Base-by-base conservation (phyloP, 1,284 basidiomycete species). In the Ganoderma resinaceum region DNA sequence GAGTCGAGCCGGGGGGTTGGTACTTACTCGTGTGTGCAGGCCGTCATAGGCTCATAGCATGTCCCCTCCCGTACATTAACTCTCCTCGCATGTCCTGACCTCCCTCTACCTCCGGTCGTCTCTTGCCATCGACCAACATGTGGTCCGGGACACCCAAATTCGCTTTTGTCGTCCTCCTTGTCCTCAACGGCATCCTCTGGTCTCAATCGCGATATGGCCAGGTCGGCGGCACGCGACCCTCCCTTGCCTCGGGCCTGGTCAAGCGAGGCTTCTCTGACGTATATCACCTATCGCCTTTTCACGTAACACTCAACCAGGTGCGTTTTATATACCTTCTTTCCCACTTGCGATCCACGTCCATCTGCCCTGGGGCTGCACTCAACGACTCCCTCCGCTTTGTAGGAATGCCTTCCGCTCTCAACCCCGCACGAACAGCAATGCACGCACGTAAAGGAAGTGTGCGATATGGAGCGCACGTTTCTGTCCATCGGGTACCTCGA, bases 401-500 rank as follows among this genome's bases (percentile, higher is more conserved):
- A 73, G 69, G 61, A 70, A 71, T 73, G 71, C 49, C 70, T 66
- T 71, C 93, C 93, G 2, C 81, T 90, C 61, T 78, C 83, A 16
- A 79, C 89, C 42, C 86, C 88, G 0, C 62, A 80, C 7, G 76
- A 80, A n/a, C 79, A 86, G 20, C 93, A 95, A 79, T 95, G 93
- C 76, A 66, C 78, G 29, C 88, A 92, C 78, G 90, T 91, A 61
- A 76, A 77, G 38, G 79, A 85, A 3, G 72, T 77, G 29, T 95
- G 93, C 77, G 82, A 85, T 1, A 72, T 78, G 18, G 82, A 89
- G 16, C 80, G 84, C 6, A 93, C 93, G 1, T 83, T 93, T 75
- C 86, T 94, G 63, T 86, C 87, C 37, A 86, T 95, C 46, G 84
- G 88, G 31, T 95, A 95, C 78, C 83, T 93, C 35, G 82, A 84